A percentile compares a stretch with the other conserved stretches of the same genome.
Evolutionary conservation across 2,329 filamentous ascomycete genomes (phyloP).

Genomic region (Colletotrichum sp.): DNA sequence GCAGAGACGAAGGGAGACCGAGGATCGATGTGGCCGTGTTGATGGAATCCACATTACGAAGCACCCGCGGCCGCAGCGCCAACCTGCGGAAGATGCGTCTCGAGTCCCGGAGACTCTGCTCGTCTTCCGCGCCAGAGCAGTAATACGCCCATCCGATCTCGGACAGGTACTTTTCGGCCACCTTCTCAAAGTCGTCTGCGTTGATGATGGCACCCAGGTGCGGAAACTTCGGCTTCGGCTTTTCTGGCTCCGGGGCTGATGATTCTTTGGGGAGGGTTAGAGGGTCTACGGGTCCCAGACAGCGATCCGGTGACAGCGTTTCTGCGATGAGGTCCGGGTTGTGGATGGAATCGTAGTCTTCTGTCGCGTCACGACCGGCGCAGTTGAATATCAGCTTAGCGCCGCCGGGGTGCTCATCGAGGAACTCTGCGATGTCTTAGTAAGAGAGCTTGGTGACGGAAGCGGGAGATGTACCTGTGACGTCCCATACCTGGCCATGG

Average conservation of each 20-base stretch:
- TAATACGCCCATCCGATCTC: constrained; percentile 65
- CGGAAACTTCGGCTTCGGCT: constrained; percentile 21
- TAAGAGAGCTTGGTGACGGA: accelerated
- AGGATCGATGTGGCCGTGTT: constrained; percentile 58
- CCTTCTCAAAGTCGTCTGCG: constrained; percentile 39
- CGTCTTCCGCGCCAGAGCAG: constrained; percentile 80
- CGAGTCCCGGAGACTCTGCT: constrained; percentile 75
- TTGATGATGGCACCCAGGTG: constrained; percentile 36
- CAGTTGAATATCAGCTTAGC: constrained; percentile 33
- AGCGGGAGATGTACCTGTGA: constrained; percentile 16
- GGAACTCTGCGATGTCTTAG: constrained; percentile 28
- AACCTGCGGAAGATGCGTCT: constrained; percentile 76
- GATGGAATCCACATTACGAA: constrained; percentile 76
- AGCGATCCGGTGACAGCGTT: constrained; percentile 27
- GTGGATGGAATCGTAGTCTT: constrained; percentile 38
- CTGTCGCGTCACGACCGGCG: constrained; percentile 38
- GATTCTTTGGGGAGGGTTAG: background rate
- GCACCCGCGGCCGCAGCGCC: constrained; percentile 75
- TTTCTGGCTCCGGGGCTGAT: background rate
- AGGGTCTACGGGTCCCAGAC: constrained; percentile 29
- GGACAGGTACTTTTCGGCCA: constrained; percentile 32
- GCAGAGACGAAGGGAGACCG: constrained; percentile 54
- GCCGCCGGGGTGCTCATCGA: constrained; percentile 36
- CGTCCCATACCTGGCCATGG: constrained; percentile 24
- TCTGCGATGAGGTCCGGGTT: constrained; percentile 31